A percentile compares a stretch with the other conserved stretches of the same genome.
Conservation (phyloP, 2,329 filamentous ascomycete species). For the Exserohilum rostratum region DNA sequence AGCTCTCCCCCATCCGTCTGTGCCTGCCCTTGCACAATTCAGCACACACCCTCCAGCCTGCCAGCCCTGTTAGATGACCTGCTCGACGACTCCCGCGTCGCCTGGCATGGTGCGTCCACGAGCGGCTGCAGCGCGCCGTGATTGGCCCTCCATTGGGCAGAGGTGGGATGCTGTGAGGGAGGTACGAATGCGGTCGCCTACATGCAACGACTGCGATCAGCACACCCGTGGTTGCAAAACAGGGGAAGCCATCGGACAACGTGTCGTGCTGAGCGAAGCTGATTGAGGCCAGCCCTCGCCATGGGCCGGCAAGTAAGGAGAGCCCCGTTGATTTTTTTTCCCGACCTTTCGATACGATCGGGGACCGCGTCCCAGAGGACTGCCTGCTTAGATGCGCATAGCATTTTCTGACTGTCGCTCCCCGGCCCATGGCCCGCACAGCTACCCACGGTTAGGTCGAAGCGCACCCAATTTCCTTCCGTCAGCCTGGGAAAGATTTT, state of each 20-base stretch:
- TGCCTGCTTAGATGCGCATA: slow-evolving; percentile 12
- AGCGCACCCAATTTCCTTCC: slow-evolving; percentile 31
- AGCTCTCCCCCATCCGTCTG: slow-evolving; percentile 10
- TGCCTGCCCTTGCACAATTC: slow-evolving; percentile 22
- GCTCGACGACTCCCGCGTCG: slow-evolving; percentile 33
- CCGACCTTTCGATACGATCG: slow-evolving; percentile 14
- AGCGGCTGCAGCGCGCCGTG: slow-evolving; percentile 11
- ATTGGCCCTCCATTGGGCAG: slow-evolving; percentile 30
- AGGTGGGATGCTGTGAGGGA: slow-evolving; percentile 24
- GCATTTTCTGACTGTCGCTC: slow-evolving; percentile 15
- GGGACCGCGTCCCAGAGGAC: slow-evolving; percentile 1
- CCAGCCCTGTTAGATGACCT: slow-evolving; percentile 8
- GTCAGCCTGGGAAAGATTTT: slow-evolving; percentile 35
- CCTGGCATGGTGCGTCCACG: slow-evolving; percentile 25
- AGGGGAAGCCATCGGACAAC: slow-evolving; percentile 18
- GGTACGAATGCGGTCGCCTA: slow-evolving; percentile 19
- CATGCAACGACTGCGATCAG: slow-evolving; percentile 17
- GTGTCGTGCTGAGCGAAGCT: slow-evolving; percentile 21
- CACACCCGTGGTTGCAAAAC: slow-evolving; percentile 11
- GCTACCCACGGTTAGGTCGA: slow-evolving; percentile 30
- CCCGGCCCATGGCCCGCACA: slow-evolving; percentile 14
- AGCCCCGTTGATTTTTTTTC: slow-evolving; percentile 5
- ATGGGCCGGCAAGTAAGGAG: slow-evolving; percentile 25
- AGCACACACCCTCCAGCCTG: slow-evolving; percentile 9
- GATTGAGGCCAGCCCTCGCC: slow-evolving; percentile 17